Percentiles rank a stretch among this genome's conserved stretches.
These are phyloP conservation scores for Hortaea sp. DNA, from an alignment of 2,329 filamentous ascomycete species.

Conservation along the genomic window DNA sequence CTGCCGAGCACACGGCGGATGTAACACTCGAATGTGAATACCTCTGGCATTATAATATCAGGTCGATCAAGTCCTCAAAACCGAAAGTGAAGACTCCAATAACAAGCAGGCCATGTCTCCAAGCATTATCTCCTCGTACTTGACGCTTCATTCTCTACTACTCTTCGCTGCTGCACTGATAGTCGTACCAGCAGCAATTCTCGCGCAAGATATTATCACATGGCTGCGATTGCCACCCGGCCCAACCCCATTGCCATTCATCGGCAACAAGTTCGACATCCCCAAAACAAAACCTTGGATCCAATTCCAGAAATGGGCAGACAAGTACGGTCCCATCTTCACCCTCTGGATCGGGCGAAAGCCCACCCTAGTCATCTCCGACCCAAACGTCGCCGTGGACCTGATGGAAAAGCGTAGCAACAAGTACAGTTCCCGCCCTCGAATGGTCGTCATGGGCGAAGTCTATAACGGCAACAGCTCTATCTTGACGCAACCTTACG, in stretches of 20 bases:
- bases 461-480: slow-evolving; percentile 34
- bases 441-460: slow-evolving; percentile 37
- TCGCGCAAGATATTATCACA: slow-evolving; percentile 24
- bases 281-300: slow-evolving; percentile 27
- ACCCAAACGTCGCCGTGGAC: slow-evolving; percentile 34
- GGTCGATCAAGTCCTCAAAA: too few relatives aligned
- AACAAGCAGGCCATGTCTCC: too few relatives aligned
- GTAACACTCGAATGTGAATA: too few relatives aligned
- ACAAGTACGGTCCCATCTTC: slow-evolving; percentile 37
- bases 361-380: slow-evolving; percentile 36
- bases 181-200: slow-evolving; percentile 10
- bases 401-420: slow-evolving; percentile 37
- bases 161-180: slow-evolving; percentile 12
- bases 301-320: slow-evolving; percentile 35
- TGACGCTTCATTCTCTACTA: slow-evolving; percentile 11
- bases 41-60: too few relatives aligned
- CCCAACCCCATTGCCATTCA: slow-evolving; percentile 36
- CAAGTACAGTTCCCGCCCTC: slow-evolving; percentile 36
- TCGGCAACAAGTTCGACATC: slow-evolving; percentile 32
- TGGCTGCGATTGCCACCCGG: slow-evolving; percentile 37
- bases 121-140: too few relatives aligned
- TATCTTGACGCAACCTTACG: slow-evolving; percentile 41
- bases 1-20: too few relatives aligned
- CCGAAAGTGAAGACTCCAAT: too few relatives aligned
- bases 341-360: slow-evolving; percentile 40